Conservation (phyloP, 2,329 filamentous ascomycete genomes). For the Alternaria triticimaculans region DNA sequence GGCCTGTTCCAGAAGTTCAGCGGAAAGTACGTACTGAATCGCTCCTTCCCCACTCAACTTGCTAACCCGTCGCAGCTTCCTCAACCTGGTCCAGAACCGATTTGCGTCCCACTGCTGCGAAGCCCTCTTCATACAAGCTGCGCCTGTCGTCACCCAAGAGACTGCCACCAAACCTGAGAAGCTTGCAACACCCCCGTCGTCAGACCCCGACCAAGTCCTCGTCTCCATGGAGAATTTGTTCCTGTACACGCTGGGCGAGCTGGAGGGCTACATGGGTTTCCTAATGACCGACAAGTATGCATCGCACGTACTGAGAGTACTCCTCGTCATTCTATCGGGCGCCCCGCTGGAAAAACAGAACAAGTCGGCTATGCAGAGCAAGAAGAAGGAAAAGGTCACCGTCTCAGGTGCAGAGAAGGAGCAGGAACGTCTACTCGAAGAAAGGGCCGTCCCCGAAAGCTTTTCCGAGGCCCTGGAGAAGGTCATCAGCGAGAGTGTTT, state of each 20-base stretch:
- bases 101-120: conserved; percentile 98
- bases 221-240: conserved; percentile 84
- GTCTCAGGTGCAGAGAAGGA: conserved; percentile 56
- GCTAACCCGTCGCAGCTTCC: conserved; percentile 62
- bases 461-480: conserved; percentile 81
- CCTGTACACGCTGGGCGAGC: conserved; percentile 80
- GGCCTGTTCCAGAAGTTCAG: conserved; percentile 83
- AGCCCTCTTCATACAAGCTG: conserved; percentile 84
- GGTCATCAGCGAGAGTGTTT: conserved; percentile 78
- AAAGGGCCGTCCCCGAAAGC: conserved; percentile 72
- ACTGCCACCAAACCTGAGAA: conserved; percentile 58
- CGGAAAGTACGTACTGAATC: conserved; percentile 64
- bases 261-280: conserved; percentile 83
- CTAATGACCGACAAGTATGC: conserved; percentile 88
- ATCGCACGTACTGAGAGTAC: conserved; percentile 85
- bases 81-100: conserved; percentile 89
- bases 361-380: conserved; percentile 83
- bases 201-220: conserved; percentile 58
- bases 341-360: conserved; percentile 71
- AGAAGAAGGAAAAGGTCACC: conserved; percentile 84
- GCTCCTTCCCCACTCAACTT: neutral
- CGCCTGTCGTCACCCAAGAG: conserved; percentile 79
- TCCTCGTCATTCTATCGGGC: conserved; percentile 85
- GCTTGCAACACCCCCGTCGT: conserved; percentile 52
- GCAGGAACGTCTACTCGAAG: conserved; percentile 50